Evolutionary conservation across 805 yeast genomes (phyloP).

Genomic region (Starmerella asiatica): DNA sequence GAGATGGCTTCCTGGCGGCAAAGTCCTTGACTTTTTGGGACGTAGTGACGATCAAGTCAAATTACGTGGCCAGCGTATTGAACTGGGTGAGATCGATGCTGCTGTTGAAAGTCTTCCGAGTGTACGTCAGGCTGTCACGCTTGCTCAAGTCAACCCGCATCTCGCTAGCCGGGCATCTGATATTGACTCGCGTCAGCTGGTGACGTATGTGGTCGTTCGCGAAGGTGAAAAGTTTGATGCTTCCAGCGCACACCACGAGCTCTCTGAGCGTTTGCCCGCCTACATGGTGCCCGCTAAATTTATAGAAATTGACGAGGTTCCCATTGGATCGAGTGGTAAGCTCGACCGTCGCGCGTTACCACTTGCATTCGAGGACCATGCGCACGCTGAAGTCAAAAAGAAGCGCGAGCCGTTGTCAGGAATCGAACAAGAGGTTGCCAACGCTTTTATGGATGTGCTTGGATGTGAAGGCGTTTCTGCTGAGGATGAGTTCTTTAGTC

Average conservation of each 20-base stretch:
- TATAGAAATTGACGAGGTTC: slow-evolving; percentile 71
- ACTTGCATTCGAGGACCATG: neutral
- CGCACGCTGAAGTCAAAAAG: neutral
- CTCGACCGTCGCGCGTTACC: slow-evolving; percentile 82
- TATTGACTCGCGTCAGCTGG: slow-evolving; percentile 12
- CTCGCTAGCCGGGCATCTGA: neutral
- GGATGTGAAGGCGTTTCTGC: slow-evolving; percentile 3
- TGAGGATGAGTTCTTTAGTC: slow-evolving; percentile 76
- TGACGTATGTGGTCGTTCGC: slow-evolving; percentile 8
- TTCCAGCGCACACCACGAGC: neutral
- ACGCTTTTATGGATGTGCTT: slow-evolving; percentile 3
- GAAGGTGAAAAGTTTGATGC: neutral
- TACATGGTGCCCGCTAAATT: slow-evolving; percentile 87
- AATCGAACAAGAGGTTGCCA: slow-evolving; percentile 7
- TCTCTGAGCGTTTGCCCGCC: slow-evolving; percentile 35
- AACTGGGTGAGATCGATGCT: slow-evolving; percentile 23
- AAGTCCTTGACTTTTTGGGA: slow-evolving; percentile 23
- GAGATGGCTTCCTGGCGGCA: slow-evolving; percentile 17
- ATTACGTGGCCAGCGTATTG: slow-evolving; percentile 26
- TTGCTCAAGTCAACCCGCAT: slow-evolving; percentile 2
- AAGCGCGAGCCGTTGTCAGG: neutral
- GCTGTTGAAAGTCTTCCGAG: slow-evolving; percentile 13
- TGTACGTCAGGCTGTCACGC: slow-evolving; percentile 8
- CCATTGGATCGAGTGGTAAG: slow-evolving; percentile 93
- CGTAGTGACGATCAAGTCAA: slow-evolving; percentile 25